Evolutionary conservation across 306 rosid genomes (phyloP).

Genomic region (Styphnolobium japonicum): DNA sequence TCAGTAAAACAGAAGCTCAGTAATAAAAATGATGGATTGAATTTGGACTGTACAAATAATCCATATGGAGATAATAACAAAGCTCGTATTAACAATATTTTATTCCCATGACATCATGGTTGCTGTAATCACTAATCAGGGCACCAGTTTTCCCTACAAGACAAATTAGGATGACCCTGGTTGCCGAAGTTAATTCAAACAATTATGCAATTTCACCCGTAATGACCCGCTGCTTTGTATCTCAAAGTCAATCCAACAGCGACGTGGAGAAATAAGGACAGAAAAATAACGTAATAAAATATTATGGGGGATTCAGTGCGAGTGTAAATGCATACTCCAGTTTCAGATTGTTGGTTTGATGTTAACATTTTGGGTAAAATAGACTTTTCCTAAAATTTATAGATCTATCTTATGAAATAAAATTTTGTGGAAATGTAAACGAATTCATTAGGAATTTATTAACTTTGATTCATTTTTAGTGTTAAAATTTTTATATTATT

Average conservation of each 20-base stretch:
- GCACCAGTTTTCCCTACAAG: neutral
- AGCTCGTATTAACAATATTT: neutral
- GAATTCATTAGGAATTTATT: too few relatives aligned
- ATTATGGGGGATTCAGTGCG: neutral
- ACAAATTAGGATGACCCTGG: conserved; percentile 3
- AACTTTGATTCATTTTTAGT: too few relatives aligned
- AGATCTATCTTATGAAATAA: too few relatives aligned
- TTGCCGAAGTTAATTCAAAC: neutral
- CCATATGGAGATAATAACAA: conserved; percentile 7
- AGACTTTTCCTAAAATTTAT: too few relatives aligned
- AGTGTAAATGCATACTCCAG: neutral
- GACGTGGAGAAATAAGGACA: neutral
- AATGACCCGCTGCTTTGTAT: neutral
- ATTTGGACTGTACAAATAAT: neutral
- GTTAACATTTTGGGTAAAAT: neutral
- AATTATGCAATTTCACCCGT: neutral
- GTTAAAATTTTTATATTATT: too few relatives aligned
- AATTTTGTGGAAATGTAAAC: too few relatives aligned
- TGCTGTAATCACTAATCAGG: neutral
- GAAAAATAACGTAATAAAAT: neutral
- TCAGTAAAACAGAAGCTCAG: neutral
- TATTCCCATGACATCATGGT: conserved; percentile 21
- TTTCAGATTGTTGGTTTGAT: neutral
- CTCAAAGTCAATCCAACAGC: neutral
- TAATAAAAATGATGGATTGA: neutral